phyloP scores from a whole-genome alignment of 345 rosid species.

The Pelargonium nanum region DNA sequence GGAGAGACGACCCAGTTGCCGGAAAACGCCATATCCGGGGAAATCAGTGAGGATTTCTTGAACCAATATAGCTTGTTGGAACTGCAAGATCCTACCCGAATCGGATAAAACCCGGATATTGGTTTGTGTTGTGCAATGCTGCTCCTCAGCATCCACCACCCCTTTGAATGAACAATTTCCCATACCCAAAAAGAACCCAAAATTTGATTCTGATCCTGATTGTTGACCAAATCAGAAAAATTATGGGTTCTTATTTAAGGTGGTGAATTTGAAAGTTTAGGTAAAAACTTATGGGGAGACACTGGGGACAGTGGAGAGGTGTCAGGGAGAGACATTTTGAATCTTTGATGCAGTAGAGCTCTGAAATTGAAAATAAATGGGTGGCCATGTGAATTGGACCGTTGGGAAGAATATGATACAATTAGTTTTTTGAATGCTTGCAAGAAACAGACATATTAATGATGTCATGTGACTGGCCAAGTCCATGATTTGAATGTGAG shows the following conservation, averaged over 20 bases:
- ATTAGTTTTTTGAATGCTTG: background rate
- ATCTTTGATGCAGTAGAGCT: no score
- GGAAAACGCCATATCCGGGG: slow-evolving; percentile 34
- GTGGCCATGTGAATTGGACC: background rate
- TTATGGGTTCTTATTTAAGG: background rate
- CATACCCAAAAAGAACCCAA: slow-evolving; percentile 14
- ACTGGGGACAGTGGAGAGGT: background rate
- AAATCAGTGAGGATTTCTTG: slow-evolving; percentile 25
- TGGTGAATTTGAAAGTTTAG: background rate
- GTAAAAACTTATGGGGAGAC: background rate
- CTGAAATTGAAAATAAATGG: background rate
- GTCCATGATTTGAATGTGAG: no score
- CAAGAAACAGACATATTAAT: no score
- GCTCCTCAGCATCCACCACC: background rate
- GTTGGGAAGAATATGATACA: background rate
- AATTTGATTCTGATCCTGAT: background rate
- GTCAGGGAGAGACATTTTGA: background rate
- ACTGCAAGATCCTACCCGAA: slow-evolving; percentile 22
- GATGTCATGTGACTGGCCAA: background rate
- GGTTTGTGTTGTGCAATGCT: background rate
- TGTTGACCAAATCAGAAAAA: background rate
- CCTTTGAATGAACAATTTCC: slow-evolving; percentile 54
- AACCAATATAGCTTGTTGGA: slow-evolving; percentile 31
- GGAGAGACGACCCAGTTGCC: slow-evolving; percentile 15
- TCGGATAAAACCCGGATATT: slow-evolving; percentile 26